A percentile compares a stretch with the other conserved stretches of the same genome.
phyloP scores from a whole-genome alignment of 1,139 yeast species.

The Suhomyces kunorum region DNA sequence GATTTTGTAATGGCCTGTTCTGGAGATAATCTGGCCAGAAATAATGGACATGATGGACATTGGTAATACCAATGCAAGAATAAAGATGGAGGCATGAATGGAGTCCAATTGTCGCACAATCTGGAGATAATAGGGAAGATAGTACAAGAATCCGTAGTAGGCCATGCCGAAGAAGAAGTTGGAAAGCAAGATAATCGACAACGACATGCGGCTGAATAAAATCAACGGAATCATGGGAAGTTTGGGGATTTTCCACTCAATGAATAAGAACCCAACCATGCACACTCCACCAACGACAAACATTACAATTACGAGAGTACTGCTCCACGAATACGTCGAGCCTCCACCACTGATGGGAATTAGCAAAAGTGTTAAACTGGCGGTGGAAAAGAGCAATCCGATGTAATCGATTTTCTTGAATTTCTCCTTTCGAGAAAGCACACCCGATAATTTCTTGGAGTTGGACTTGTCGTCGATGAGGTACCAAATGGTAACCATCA shows the following conservation, averaged over 20 bases:
- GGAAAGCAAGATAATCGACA: slow-evolving; percentile 18
- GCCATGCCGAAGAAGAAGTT: slow-evolving; percentile 24
- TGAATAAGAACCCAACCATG: slow-evolving; percentile 18
- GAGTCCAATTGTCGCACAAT: slow-evolving; percentile 20
- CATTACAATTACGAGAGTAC: slow-evolving; percentile 23
- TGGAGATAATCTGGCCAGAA: slow-evolving; percentile 22
- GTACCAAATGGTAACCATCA: slow-evolving; percentile 16
- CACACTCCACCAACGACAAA: slow-evolving; percentile 23
- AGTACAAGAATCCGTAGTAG: slow-evolving; percentile 20
- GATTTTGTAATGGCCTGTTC: slow-evolving; percentile 21
- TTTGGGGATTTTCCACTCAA: slow-evolving; percentile 23
- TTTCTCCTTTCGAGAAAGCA: slow-evolving; percentile 18
- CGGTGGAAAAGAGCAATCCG: slow-evolving; percentile 23
- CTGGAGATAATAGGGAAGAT: slow-evolving; percentile 23
- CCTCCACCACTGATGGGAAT: slow-evolving; percentile 27
- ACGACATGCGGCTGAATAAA: slow-evolving; percentile 18
- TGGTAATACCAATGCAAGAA: slow-evolving; percentile 22
- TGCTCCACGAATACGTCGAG: slow-evolving; percentile 23
- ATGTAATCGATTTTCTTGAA: slow-evolving; percentile 23
- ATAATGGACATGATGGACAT: slow-evolving; percentile 20
- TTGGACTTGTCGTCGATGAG: slow-evolving; percentile 17
- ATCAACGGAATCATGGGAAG: slow-evolving; percentile 26
- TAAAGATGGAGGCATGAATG: slow-evolving; percentile 18
- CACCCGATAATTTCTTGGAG: slow-evolving; percentile 17
- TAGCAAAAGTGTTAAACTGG: slow-evolving; percentile 20